Evolutionary conservation across 257 asterid species (phyloP), one percentile per base, ranked within the genome.

Genomic region (Solanum peruvianum): DNA sequence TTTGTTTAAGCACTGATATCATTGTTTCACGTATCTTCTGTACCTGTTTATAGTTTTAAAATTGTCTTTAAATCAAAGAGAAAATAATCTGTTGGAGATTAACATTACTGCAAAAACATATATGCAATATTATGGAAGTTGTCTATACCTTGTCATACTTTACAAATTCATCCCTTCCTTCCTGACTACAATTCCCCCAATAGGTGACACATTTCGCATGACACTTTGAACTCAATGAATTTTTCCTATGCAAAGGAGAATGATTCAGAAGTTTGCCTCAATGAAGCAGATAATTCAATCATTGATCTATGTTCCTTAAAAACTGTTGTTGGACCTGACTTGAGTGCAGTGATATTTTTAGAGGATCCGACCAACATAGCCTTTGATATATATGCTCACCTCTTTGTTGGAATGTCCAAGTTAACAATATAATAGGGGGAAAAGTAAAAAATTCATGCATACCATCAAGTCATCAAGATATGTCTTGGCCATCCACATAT

Each of bases 101-200:
- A 56, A 83, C 39, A 77, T 41, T 25, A 15, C 47, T 78, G 64
- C 29, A 41, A 88, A 56, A 67, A 42, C 58, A 39, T 80, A 41
- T 56, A 45, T 69, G 29, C 33, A 44, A 67, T 71, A 72, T 49
- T 72, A 87, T 23, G 80, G 76, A 49, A 41, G 67, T 27, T 66
- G n/a, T 27, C n/a, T 72, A 76, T 94, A 97, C 99, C 99, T 94
- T 97, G 90, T 96, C 99, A 90, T 96, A 96, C 88, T 94, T 92
- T 87, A 96, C 99, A 41, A 97, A 97, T 91, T 95, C 98, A 45
- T 92, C 98, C 86, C 99, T 88, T 85, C 96, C 98, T 90, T 95
- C 99, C 91, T 7, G 98, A 69, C 97, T 97, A 92, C 99, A 95
- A 92, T 96, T 91, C 99, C 92, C 85, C 99, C 99, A 27, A 97